phyloP scores from a whole-genome alignment of 768 basidiomycete species.

The Nidularia pulvinata region DNA sequence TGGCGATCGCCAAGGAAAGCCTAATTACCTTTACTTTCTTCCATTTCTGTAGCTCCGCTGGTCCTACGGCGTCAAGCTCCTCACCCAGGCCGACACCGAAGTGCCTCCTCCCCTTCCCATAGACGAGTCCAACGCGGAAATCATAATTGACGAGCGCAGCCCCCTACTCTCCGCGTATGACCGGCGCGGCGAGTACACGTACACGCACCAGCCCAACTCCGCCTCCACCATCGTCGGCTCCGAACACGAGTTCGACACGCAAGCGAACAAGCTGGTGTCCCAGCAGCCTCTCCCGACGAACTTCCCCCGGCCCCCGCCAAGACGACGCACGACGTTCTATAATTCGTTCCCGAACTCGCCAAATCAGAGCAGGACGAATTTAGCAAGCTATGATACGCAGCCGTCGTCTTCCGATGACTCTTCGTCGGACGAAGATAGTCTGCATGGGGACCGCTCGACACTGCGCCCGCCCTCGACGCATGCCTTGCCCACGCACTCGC shows the following conservation, averaged over 20 bases:
- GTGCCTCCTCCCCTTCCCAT: constrained; percentile 5
- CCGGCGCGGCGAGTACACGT: background rate
- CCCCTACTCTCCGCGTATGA: background rate
- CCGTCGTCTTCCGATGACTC: constrained; percentile 10
- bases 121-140: constrained; percentile 9
- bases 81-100: constrained; percentile 67
- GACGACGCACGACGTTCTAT: constrained; percentile 45
- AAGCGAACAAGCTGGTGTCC: constrained; percentile 1
- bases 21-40: background rate
- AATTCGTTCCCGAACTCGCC: constrained; percentile 69
- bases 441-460: constrained; percentile 2
- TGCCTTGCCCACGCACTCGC: constrained; percentile 5
- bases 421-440: constrained; percentile 19
- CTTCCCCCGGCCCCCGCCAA: constrained; percentile 12
- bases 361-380: constrained; percentile 30
- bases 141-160: constrained; percentile 1
- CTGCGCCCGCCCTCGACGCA: background rate
- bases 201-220: constrained; percentile 1
- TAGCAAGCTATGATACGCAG: constrained; percentile 24
- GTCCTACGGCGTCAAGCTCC: constrained; percentile 88
- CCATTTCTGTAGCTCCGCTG: constrained; percentile 67
- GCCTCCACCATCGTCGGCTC: constrained; percentile 7
- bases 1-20: background rate
- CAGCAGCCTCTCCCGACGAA: background rate
- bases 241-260: constrained; percentile 5